Base-by-base conservation (phyloP, 1,139 yeast genomes). In the Barnettozyma hawaiiensis region DNA sequence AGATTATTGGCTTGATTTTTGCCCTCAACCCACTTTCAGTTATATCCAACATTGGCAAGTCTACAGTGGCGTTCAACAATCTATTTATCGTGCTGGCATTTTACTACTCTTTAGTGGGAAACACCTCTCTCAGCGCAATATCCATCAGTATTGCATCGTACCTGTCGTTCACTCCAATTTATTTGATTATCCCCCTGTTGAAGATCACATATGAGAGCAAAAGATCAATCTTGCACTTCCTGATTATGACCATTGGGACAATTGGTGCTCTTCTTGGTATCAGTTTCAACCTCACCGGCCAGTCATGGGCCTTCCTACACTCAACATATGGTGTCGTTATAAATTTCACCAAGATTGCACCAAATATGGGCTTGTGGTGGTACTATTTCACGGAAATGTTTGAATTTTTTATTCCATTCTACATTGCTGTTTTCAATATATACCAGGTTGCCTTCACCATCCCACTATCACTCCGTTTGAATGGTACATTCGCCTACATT, bases 301-400 rank as follows among this genome's bases (percentile, higher is more conserved):
- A 65, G 12, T 69, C 75, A 10, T 71, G 75, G 70, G 64, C 71
- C 43, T 90, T 84, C 55, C 39, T 87, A 3, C 58, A 62, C 15
- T 74, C 79, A 35, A 78, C 85, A 47, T 85, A 82, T 57, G 78
- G 82, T 14, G 72, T 81, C 0, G 66, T 78, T 9, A 57, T 87
- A 7, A 65, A 70, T 27, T 81, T 85, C 54, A 71, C 72, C 39
- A 87, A 86, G 49, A 76, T 87, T 49, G 71, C 78, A 6, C 96
- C 96, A 19, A 56, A 56, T 34, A 12, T 92, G 50, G 98, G 98
- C 0, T 69, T 92, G 31, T 92, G 99, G 99, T 92, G 99, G 99
- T 92, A 92, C 66, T 79, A 90, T 54, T 92, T 92, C 68, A 84
- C 94, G 23, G 98, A 92, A 61, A 85, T 92, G 81, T 92, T 92